Base-by-base conservation (phyloP, 2,329 filamentous ascomycete species). In the Lasiodiplodia theobromae region DNA sequence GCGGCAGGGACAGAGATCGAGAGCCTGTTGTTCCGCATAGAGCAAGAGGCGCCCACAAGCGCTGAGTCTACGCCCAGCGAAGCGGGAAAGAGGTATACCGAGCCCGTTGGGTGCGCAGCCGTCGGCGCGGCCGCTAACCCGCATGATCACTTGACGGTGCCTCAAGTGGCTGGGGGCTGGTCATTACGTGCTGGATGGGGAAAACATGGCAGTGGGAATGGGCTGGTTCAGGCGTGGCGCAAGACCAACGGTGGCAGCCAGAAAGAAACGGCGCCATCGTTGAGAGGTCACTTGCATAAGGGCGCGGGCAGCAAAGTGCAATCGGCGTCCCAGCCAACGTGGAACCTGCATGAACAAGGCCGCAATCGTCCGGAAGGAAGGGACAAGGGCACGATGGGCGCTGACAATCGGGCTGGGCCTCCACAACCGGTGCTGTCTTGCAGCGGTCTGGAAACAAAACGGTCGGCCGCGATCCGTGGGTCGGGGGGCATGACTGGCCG, bases 401-500 rank as follows among this genome's bases (percentile, higher is more conserved):
- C 44, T 47, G 44, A 47, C 44, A 47, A 7, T n/a, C 40, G 10
- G 44, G 44, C 44, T 47, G n/a, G 44, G 44, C 44, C 44, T 47
- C 44, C 44, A 47, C 3, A 10, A 47, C 38, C 40, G 23, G 21
- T 51, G n/a, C 44, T 18, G n/a, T 28, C 40, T 49, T 47, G 58
- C 58, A 18, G 56, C 57, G 57, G 57, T 62, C 57, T 62, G 57
- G 57, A 62, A 64, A 51, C 60, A n/a, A 64, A 64, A 64, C 60
- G 60, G 60, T 64, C 47, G 60, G 60, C 58, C 44, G 47, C n/a
- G 60, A 64, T 52, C 60, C 60, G 28, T 64, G 60, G 47, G 51
- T 51, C 40, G 31, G 60, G 47, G 44, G 47, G n/a, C 31, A 62
- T 23, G 44, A 64, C 44, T 64, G 60, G 60, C 47, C 52, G 44